phyloP scores from a whole-genome alignment of 2,329 filamentous ascomycete species.

The Colletotrichum lentis region DNA sequence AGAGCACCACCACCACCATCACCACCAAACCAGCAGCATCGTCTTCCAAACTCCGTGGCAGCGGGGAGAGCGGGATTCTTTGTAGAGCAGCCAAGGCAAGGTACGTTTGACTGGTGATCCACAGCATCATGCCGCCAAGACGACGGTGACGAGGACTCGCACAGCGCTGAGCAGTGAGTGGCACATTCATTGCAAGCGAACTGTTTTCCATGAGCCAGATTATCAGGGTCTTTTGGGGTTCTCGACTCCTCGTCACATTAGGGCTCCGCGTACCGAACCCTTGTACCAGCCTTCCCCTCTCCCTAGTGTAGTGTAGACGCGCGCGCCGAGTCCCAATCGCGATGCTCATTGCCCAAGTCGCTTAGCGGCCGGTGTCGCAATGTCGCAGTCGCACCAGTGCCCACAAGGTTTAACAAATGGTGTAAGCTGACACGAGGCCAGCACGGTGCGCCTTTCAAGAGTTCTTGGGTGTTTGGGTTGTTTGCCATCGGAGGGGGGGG shows the following conservation, averaged over 20 bases:
- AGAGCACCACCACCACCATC: not conserved
- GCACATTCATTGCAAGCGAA: not conserved
- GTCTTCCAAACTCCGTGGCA: not conserved
- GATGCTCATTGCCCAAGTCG: conserved; percentile 9
- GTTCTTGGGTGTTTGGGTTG: no score
- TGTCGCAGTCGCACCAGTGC: not conserved
- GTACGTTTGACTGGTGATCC: not conserved
- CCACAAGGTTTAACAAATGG: not conserved
- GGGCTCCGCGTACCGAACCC: conserved; percentile 33
- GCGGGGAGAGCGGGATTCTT: conserved; percentile 4
- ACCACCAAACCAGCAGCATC: not conserved
- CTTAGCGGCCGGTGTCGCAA: conserved; percentile 32
- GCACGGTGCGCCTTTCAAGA: not conserved
- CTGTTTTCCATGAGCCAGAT: not conserved
- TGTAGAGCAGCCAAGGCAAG: not conserved
- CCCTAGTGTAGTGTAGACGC: no score
- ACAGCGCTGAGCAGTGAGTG: no score
- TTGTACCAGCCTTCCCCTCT: conserved; percentile 2
- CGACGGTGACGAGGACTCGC: no score
- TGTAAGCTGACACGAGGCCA: not conserved
- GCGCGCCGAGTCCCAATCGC: conserved; percentile 3
- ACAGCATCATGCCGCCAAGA: no score
- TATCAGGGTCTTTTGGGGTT: conserved; percentile 27
- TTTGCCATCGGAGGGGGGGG: not conserved
- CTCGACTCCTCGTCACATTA: conserved; percentile 19